These are phyloP conservation scores for Clarkia xantiana DNA, from an alignment of 345 rosid genomes.

Conservation along the genomic window DNA sequence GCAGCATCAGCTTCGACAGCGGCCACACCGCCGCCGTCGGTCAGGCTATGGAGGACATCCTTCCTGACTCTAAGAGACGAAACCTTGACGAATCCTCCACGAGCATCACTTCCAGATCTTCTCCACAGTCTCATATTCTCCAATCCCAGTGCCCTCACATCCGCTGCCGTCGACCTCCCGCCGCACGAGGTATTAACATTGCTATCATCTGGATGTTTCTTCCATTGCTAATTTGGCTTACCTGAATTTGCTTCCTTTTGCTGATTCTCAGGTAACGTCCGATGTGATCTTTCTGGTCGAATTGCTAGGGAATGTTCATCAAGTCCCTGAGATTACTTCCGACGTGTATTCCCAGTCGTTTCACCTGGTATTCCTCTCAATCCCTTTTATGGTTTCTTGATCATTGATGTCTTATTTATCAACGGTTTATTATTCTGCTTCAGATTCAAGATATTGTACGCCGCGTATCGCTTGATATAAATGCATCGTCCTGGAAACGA, in stretches of 20 bases:
- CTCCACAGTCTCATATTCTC: slow-evolving; percentile 55
- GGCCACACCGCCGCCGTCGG: slow-evolving; percentile 19
- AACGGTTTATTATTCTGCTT: background rate
- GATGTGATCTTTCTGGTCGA: slow-evolving; percentile 65
- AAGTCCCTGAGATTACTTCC: slow-evolving; percentile 14
- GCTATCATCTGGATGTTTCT: background rate
- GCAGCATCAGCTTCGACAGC: slow-evolving; percentile 18
- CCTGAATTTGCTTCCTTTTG: background rate
- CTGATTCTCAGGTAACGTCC: slow-evolving; percentile 30
- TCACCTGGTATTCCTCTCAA: slow-evolving; percentile 36
- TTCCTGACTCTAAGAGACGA: slow-evolving; percentile 79
- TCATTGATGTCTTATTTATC: background rate
- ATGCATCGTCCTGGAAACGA: slow-evolving; percentile 38
- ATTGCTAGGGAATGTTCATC: slow-evolving; percentile 33
- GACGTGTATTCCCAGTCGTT: slow-evolving; percentile 27
- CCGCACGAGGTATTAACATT: slow-evolving; percentile 39
- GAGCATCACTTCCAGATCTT: slow-evolving; percentile 28
- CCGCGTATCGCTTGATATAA: slow-evolving; percentile 39
- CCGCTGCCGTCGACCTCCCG: slow-evolving; percentile 60
- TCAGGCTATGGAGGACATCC: slow-evolving; percentile 63
- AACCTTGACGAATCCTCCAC: slow-evolving; percentile 33
- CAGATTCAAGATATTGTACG: slow-evolving; percentile 49
- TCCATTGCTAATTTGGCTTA: background rate
- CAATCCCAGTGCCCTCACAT: slow-evolving; percentile 33
- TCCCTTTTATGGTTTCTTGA: background rate